These are phyloP conservation scores for Lolium multiflorum DNA, from an alignment of 176 grass and related monocot species.

Conservation along the genomic window DNA sequence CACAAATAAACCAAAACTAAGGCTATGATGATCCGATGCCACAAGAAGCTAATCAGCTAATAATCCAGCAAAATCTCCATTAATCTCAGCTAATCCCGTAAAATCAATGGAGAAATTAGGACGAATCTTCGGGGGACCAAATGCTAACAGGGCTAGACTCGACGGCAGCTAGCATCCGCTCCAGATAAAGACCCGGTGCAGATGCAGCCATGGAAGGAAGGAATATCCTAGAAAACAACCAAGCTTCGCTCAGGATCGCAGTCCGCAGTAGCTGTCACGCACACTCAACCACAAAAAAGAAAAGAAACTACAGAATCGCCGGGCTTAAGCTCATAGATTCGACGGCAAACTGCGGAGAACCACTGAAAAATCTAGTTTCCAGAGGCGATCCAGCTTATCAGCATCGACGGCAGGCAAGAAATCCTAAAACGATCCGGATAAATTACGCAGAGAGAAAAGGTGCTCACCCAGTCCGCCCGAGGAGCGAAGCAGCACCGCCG, in stretches of 20 bases:
- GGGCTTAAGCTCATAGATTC: constrained; percentile 5
- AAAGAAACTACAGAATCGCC: background rate
- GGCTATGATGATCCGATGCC: background rate
- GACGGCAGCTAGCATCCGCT: too few relatives aligned
- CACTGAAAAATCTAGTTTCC: background rate
- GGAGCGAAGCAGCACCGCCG: constrained; percentile 15
- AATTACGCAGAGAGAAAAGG: background rate
- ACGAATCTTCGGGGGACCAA: background rate
- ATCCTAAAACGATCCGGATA: background rate
- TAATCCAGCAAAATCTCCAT: background rate
- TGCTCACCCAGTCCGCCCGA: constrained; percentile 45
- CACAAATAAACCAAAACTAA: background rate
- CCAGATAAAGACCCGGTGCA: constrained; percentile 19
- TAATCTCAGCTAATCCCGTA: constrained; percentile 37
- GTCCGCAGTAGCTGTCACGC: constrained; percentile 40
- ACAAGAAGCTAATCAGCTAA: constrained; percentile 26
- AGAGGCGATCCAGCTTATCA: background rate
- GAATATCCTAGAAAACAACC: constrained; percentile 41
- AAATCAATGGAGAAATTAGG: background rate
- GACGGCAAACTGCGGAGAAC: background rate
- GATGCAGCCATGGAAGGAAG: background rate
- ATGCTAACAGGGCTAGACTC: constrained; percentile 2
- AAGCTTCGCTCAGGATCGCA: background rate
- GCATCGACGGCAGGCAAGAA: background rate
- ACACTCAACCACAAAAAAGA: constrained; percentile 4